phyloP scores from a whole-genome alignment of 805 yeast species.

The Hermanozyma aechmeae region DNA sequence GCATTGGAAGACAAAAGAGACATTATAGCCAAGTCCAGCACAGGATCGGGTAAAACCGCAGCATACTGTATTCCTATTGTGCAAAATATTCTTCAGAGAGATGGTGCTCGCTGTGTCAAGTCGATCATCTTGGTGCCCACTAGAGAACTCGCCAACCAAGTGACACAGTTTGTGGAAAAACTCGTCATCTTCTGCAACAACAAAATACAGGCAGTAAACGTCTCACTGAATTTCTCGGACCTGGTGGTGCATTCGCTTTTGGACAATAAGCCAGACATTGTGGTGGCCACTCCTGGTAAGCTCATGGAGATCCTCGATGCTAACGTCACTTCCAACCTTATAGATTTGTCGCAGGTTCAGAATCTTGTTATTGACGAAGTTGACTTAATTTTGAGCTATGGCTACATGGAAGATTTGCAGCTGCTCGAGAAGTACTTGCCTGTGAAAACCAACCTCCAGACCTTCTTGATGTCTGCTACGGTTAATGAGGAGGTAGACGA shows the following conservation, averaged over 20 bases:
- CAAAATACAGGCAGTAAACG: slow-evolving; percentile 53
- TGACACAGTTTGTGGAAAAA: slow-evolving; percentile 57
- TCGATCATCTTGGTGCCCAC: slow-evolving; percentile 86
- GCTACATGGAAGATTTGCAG: slow-evolving; percentile 78
- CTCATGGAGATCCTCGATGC: slow-evolving; percentile 45
- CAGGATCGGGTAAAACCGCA: slow-evolving; percentile 94
- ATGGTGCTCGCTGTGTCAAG: slow-evolving; percentile 16
- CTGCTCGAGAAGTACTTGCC: slow-evolving; percentile 58
- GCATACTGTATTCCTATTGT: slow-evolving; percentile 84
- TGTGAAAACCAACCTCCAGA: slow-evolving; percentile 68
- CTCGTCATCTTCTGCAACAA: slow-evolving; percentile 65
- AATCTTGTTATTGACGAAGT: slow-evolving; percentile 91
- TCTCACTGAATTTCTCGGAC: slow-evolving; percentile 58
- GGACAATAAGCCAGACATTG: slow-evolving; percentile 66
- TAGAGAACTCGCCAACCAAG: slow-evolving; percentile 85
- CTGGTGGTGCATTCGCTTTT: slow-evolving; percentile 64
- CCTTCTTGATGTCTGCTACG: slow-evolving; percentile 95
- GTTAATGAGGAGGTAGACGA: slow-evolving; percentile 65
- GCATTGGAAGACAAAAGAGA: slow-evolving; percentile 88
- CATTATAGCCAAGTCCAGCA: slow-evolving; percentile 85
- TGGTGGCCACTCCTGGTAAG: slow-evolving; percentile 83
- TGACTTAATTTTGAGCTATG: slow-evolving; percentile 81
- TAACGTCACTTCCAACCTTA: slow-evolving; percentile 23
- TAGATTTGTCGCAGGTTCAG: slow-evolving; percentile 48
- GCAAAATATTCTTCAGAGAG: slow-evolving; percentile 41